A percentile compares a stretch with the other conserved stretches of the same genome.
These are phyloP conservation scores for Botrytis pseudocinerea DNA, from an alignment of 2,329 filamentous ascomycete species.

Conservation along the genomic window DNA sequence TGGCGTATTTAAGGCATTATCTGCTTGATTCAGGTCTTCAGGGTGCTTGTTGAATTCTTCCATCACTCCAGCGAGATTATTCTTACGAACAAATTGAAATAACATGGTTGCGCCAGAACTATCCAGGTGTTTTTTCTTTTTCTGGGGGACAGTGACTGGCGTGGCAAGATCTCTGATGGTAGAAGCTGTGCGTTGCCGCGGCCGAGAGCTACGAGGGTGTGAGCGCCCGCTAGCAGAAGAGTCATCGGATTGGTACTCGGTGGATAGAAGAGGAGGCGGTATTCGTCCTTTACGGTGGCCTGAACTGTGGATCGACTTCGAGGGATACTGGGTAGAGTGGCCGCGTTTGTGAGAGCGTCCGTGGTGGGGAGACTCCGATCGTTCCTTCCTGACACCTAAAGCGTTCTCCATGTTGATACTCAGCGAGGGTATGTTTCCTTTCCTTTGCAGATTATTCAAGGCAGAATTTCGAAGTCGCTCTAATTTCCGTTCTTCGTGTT, in stretches of 20 bases:
- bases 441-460: constrained; percentile 31
- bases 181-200: constrained; percentile 57
- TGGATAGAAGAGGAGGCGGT: constrained; percentile 60
- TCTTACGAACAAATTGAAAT: constrained; percentile 80
- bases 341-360: constrained; percentile 61
- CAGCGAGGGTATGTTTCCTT: constrained; percentile 29
- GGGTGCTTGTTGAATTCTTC: constrained; percentile 70
- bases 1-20: constrained; percentile 95
- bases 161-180: constrained; percentile 59
- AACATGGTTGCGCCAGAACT: constrained; percentile 88
- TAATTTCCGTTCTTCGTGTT: constrained; percentile 24
- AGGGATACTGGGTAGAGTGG: constrained; percentile 61
- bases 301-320: constrained; percentile 56
- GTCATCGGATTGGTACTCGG: constrained; percentile 68
- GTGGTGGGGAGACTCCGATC: constrained; percentile 60
- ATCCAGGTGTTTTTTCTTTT: constrained; percentile 81
- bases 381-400: constrained; percentile 31
- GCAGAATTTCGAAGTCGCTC: constrained; percentile 35
- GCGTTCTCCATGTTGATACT: constrained; percentile 24
- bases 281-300: constrained; percentile 61
- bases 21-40: constrained; percentile 83
- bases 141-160: constrained; percentile 64
- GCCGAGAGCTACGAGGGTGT: constrained; percentile 58
- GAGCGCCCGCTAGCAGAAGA: constrained; percentile 62
- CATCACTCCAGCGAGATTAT: constrained; percentile 78